Evolutionary conservation across 768 basidiomycete species (phyloP).

Genomic region (Mycena kentingensis): DNA sequence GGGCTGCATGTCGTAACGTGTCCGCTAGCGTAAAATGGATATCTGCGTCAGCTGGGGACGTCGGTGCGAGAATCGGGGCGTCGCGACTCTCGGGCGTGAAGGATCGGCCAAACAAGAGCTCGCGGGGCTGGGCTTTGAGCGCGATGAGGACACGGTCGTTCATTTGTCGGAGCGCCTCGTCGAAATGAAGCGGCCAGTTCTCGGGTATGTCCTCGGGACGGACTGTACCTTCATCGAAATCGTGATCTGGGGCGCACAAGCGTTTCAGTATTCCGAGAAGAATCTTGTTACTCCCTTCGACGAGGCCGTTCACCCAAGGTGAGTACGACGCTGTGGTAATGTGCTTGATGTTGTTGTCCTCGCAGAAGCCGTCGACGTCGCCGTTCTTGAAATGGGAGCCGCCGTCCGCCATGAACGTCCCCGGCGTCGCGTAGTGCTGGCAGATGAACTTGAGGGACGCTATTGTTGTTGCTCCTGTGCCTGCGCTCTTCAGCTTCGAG

Average conservation of each 20-base stretch:
- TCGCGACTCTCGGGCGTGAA: slow-evolving; percentile 18
- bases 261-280: slow-evolving; percentile 24
- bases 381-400: slow-evolving; percentile 30
- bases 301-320: slow-evolving; percentile 26
- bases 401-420: slow-evolving; percentile 22
- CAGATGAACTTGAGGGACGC: slow-evolving; percentile 21
- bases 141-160: slow-evolving; percentile 29
- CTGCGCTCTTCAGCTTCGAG: slow-evolving; percentile 16
- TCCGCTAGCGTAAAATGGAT: slow-evolving; percentile 27
- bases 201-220: slow-evolving; percentile 21
- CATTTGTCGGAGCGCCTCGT: slow-evolving; percentile 21
- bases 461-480: background rate
- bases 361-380: slow-evolving; percentile 22
- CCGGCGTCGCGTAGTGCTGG: slow-evolving; percentile 7
- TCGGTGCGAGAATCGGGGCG: background rate
- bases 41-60: slow-evolving; percentile 4
- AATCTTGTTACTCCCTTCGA: slow-evolving; percentile 20
- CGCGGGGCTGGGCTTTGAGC: slow-evolving; percentile 22
- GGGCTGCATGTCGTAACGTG: slow-evolving; percentile 22
- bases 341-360: slow-evolving; percentile 14
- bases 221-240: slow-evolving; percentile 13
- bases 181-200: slow-evolving; percentile 29
- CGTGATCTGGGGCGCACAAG: slow-evolving; percentile 28
- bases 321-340: slow-evolving; percentile 16
- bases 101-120: slow-evolving; percentile 35